phyloP scores from a whole-genome alignment of 352 stramenopile species.

The Globisporangium canariense region DNA sequence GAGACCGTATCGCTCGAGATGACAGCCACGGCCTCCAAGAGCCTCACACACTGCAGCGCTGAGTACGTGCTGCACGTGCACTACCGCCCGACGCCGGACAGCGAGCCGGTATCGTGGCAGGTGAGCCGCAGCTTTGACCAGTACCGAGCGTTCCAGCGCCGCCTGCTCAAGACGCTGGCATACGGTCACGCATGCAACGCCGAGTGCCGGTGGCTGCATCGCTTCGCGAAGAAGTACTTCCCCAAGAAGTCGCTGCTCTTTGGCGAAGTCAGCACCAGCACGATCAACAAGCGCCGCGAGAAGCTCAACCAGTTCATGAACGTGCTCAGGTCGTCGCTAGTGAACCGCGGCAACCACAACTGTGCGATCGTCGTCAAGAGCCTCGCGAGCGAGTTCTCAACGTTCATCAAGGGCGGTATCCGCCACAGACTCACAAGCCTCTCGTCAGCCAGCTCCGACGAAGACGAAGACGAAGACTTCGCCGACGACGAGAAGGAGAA shows the following conservation, averaged over 20 bases:
- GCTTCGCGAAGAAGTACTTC: constrained; percentile 61
- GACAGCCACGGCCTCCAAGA: constrained; percentile 3
- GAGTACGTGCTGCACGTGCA: constrained; percentile 9
- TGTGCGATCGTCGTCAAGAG: constrained; percentile 30
- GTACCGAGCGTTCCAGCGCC: constrained; percentile 42
- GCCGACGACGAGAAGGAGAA: too few relatives aligned
- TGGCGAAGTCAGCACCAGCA: background rate
- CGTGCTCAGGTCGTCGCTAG: constrained; percentile 31
- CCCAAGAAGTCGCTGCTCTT: constrained; percentile 36
- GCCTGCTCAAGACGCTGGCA: constrained; percentile 40
- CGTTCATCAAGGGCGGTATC: constrained; percentile 12
- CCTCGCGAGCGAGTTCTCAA: constrained; percentile 26
- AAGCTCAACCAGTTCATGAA: constrained; percentile 30
- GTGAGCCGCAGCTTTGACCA: constrained; percentile 31
- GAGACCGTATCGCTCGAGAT: constrained; percentile 13
- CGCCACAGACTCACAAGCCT: background rate
- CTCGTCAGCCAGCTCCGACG: constrained; percentile 2
- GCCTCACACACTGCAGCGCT: background rate
- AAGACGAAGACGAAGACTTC: too few relatives aligned
- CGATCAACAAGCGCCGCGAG: constrained; percentile 17
- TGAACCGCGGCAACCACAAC: constrained; percentile 35
- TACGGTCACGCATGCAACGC: constrained; percentile 54
- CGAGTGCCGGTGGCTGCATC: constrained; percentile 67
- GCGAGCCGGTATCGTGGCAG: background rate
- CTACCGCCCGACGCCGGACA: constrained; percentile 2